Conservation (phyloP, 768 basidiomycete genomes). For the Suillus lakei region DNA sequence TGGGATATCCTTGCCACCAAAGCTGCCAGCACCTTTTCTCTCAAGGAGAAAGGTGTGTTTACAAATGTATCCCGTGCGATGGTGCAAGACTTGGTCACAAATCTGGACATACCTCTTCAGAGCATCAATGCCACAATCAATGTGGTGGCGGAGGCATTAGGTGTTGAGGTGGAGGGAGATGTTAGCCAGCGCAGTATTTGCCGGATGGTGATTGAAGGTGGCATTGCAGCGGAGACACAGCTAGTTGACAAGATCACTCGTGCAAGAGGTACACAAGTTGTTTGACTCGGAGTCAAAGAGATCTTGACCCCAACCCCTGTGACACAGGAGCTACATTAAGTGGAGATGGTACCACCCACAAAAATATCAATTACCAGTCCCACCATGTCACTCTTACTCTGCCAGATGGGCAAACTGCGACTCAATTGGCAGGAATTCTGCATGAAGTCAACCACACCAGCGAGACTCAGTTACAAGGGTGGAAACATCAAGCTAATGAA, state of each 20-base stretch:
- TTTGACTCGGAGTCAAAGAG: background rate
- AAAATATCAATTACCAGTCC: constrained; percentile 23
- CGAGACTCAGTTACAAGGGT: constrained; percentile 25
- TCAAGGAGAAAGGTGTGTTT: constrained; percentile 1
- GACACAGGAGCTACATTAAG: constrained; percentile 20
- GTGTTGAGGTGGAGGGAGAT: constrained; percentile 9
- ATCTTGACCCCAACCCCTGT: background rate
- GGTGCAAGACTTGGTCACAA: background rate
- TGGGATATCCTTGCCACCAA: background rate
- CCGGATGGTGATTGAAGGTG: constrained; percentile 15
- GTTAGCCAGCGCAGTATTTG: constrained; percentile 11
- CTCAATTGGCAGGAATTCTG: constrained; percentile 10
- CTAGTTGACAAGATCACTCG: constrained; percentile 10
- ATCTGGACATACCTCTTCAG: background rate
- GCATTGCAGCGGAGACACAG: constrained; percentile 14
- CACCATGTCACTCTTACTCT: constrained; percentile 4
- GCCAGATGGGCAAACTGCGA: background rate
- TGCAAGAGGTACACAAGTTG: constrained; percentile 4
- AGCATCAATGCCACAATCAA: background rate
- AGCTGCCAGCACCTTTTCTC: background rate
- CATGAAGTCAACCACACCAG: constrained; percentile 30
- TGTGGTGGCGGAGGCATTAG: background rate
- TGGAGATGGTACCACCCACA: constrained; percentile 27
- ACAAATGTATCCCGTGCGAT: constrained; percentile 1
- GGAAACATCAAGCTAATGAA: constrained; percentile 9